Conservation (phyloP, 129 eudicot genomes). For the Scalesia atractyloides region DNA sequence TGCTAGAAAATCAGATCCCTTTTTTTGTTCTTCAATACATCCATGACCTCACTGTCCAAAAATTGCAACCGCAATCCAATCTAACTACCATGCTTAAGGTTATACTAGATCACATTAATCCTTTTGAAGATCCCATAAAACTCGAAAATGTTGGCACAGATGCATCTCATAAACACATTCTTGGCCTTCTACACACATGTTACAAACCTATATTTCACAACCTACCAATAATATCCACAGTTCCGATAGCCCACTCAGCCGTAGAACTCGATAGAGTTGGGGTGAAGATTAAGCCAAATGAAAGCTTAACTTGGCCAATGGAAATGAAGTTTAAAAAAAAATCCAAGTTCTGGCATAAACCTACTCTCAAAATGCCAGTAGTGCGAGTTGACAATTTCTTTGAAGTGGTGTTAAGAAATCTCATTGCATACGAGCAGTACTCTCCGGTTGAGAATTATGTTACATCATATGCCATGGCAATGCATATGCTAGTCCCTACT, state of each 20-base stretch:
- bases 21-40: slow-evolving; percentile 22
- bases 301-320: not conserved
- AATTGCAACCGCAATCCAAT: not conserved
- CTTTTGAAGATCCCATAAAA: not conserved
- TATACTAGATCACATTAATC: not conserved
- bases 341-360: not conserved
- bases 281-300: not conserved
- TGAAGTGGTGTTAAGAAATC: slow-evolving; percentile 20
- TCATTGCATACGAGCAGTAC: slow-evolving; percentile 27
- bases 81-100: not conserved
- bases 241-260: not conserved
- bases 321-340: not conserved
- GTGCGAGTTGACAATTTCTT: not conserved
- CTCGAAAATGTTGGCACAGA: not conserved
- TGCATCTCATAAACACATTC: slow-evolving; percentile 8
- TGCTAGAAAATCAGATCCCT: slow-evolving; percentile 29
- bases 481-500: not conserved
- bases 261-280: slow-evolving; percentile 13
- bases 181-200: not conserved
- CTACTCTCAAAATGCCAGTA: slow-evolving; percentile 10
- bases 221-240: not conserved
- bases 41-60: not conserved
- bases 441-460: not conserved
- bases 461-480: slow-evolving; percentile 13
- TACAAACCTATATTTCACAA: not conserved